Conservation (phyloP, 495 filamentous ascomycete genomes). For the Podospora appendiculata region DNA sequence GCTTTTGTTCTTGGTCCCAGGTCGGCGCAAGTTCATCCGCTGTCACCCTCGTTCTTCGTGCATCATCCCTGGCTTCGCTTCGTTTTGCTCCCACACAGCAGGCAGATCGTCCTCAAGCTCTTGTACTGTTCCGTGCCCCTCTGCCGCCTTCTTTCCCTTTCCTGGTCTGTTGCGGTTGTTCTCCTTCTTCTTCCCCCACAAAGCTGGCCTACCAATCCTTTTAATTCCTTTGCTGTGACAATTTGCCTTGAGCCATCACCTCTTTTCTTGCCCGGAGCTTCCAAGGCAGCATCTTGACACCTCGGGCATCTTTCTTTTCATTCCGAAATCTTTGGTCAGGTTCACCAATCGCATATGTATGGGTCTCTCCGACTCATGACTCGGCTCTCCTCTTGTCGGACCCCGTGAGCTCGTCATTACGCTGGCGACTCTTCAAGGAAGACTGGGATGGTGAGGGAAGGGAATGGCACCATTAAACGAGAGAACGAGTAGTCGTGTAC, state of each 20-base stretch:
- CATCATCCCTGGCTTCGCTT: constrained; percentile 14
- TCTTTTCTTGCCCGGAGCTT: constrained; percentile 1
- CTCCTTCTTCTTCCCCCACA: constrained; percentile 12
- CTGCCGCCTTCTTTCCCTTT: constrained; percentile 19
- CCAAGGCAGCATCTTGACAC: background rate
- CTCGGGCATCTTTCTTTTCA: background rate
- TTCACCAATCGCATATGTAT: too few relatives aligned
- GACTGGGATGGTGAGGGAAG: constrained; percentile 15
- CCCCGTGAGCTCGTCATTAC: constrained; percentile 9
- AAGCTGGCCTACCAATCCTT: constrained; percentile 13
- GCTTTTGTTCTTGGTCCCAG: constrained; percentile 4
- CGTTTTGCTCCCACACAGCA: constrained; percentile 18
- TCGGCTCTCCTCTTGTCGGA: background rate
- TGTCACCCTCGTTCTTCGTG: constrained; percentile 1
- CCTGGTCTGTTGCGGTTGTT: constrained; percentile 8
- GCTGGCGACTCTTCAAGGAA: constrained; percentile 7
- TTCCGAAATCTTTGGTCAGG: background rate
- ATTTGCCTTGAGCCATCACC: constrained; percentile 6
- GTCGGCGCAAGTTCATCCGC: constrained; percentile 8
- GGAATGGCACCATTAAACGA: constrained; percentile 23
- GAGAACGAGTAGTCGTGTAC: background rate
- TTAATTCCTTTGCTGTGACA: background rate
- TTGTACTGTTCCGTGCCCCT: constrained; percentile 25
- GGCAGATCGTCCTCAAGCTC: constrained; percentile 11
- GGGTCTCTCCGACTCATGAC: constrained; percentile 2